These are phyloP conservation scores for Epichloe hybrida DNA, from an alignment of 2,329 filamentous ascomycete species.

Conservation along the genomic window DNA sequence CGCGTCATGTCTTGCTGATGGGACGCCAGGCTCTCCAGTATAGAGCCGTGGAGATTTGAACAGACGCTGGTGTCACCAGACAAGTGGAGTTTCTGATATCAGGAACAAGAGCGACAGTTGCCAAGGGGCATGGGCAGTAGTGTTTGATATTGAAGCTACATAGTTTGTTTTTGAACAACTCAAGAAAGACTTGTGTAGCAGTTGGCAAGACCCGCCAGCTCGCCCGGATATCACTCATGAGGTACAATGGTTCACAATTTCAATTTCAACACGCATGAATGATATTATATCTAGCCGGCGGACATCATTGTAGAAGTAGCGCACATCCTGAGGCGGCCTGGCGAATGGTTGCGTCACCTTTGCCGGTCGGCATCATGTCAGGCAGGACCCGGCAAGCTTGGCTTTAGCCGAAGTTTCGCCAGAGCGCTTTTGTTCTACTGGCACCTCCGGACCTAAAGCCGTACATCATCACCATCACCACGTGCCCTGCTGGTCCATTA, in stretches of 20 bases:
- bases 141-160: background rate
- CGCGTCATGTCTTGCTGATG: no score
- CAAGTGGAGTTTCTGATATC: background rate
- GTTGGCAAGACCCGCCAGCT: no score
- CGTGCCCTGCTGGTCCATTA: conserved; percentile 27
- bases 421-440: conserved; percentile 28
- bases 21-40: no score
- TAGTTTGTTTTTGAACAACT: background rate
- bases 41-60: no score
- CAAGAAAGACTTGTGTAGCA: background rate
- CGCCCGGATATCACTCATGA: no score
- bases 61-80: no score
- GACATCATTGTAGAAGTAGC: background rate
- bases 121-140: background rate
- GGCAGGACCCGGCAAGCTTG: background rate
- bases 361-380: conserved; percentile 14
- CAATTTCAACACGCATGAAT: no score
- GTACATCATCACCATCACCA: conserved; percentile 17
- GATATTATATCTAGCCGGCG: no score
- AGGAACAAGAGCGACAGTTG: background rate
- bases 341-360: conserved; percentile 19
- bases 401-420: conserved; percentile 31
- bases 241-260: no score
- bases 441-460: conserved; percentile 10
- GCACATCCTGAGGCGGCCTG: background rate